phyloP scores from a whole-genome alignment of 1,284 basidiomycete genomes.

The Naganishia cerealis region DNA sequence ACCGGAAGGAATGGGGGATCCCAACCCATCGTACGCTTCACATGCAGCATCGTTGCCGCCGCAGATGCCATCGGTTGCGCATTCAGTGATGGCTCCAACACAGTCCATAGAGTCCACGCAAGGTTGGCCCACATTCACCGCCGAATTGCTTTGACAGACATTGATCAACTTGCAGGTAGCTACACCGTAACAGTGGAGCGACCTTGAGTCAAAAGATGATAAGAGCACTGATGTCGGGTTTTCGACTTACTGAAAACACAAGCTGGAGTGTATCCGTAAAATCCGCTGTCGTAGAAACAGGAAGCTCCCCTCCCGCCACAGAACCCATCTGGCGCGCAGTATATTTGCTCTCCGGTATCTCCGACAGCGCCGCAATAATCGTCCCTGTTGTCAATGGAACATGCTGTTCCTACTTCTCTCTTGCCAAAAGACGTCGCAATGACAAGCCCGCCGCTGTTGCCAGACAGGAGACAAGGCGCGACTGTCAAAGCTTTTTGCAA shows the following conservation, averaged over 20 bases:
- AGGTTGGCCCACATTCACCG: conserved; percentile 5
- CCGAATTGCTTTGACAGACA: not conserved
- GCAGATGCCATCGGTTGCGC: not conserved
- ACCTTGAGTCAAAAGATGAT: not conserved
- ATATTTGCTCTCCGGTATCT: not conserved
- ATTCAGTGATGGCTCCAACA: not conserved
- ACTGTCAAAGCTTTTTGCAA: too few species aligned
- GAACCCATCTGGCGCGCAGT: not conserved
- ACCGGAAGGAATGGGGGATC: not conserved
- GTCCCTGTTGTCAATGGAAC: too few species aligned
- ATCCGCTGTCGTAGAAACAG: conserved; percentile 1
- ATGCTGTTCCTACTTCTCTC: not conserved
- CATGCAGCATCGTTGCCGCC: not conserved
- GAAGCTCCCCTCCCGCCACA: not conserved
- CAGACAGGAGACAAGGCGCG: not conserved
- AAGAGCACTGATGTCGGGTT: not conserved
- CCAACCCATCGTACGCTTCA: not conserved
- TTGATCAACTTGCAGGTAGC: not conserved
- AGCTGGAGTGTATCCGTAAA: not conserved
- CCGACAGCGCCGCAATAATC: not conserved
- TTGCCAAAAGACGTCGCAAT: not conserved
- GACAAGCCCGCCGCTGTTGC: not conserved
- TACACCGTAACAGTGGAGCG: not conserved
- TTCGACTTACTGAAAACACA: not conserved
- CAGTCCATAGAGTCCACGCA: not conserved